Evolutionary conservation across 495 filamentous ascomycete species (phyloP).

Genomic region (Xylaria longipes): DNA sequence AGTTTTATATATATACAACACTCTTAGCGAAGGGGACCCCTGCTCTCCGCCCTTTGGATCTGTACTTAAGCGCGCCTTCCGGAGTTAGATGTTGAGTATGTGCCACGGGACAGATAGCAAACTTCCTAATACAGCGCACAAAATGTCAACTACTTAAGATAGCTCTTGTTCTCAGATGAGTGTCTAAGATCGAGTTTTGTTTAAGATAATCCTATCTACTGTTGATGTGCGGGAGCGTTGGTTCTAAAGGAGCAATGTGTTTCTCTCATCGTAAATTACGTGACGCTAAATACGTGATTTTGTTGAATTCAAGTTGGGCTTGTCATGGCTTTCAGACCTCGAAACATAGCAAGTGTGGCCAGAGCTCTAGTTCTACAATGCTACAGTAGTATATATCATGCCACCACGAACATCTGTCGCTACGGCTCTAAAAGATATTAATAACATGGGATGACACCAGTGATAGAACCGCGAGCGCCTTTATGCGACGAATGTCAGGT

Average conservation of each 20-base stretch:
- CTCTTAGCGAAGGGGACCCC: neutral
- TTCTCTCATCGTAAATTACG: neutral
- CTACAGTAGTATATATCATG: neutral
- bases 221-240: neutral
- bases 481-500: neutral
- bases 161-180: neutral
- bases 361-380: neutral
- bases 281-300: neutral
- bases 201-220: neutral
- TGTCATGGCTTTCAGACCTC: neutral
- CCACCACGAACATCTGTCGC: neutral
- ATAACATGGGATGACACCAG: slow-evolving; percentile 2
- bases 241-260: neutral
- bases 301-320: neutral
- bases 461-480: neutral
- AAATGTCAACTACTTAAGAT: neutral
- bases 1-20: neutral
- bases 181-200: neutral
- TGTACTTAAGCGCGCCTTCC: neutral
- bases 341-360: neutral
- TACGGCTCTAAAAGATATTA: neutral
- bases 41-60: neutral
- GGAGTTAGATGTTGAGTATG: neutral
- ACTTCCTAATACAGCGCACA: neutral
- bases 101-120: neutral